Conservation (phyloP, 148 eudicot species). For the Bassia scoparia region DNA sequence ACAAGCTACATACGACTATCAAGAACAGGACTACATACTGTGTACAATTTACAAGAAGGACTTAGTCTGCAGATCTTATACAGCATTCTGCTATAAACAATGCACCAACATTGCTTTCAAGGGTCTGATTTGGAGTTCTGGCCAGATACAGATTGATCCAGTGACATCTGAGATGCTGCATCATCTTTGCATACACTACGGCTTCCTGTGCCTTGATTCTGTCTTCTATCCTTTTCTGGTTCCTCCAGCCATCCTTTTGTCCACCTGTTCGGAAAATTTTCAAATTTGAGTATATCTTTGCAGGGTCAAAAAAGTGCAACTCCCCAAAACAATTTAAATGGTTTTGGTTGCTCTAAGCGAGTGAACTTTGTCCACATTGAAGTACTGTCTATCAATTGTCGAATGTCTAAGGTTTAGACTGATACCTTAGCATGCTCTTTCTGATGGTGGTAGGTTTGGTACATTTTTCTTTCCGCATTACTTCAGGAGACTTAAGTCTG, state of each 20-base stretch:
- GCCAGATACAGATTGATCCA: slow-evolving; percentile 9
- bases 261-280: slow-evolving; percentile 25
- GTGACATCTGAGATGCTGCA: slow-evolving; percentile 17
- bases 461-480: slow-evolving; percentile 45
- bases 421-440: slow-evolving; percentile 43
- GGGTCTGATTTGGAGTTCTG: slow-evolving; percentile 25
- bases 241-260: slow-evolving; percentile 29
- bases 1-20: too few species aligned
- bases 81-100: slow-evolving; percentile 12
- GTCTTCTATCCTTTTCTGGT: slow-evolving; percentile 29
- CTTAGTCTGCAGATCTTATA: slow-evolving; percentile 11
- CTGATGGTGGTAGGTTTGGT: slow-evolving; percentile 32
- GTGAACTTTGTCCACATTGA: too few species aligned
- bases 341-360: neutral
- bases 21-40: neutral
- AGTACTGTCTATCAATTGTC: neutral
- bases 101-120: neutral
- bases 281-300: neutral
- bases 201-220: slow-evolving; percentile 32
- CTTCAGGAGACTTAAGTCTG: slow-evolving; percentile 34
- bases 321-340: neutral
- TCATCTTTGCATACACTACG: slow-evolving; percentile 21
- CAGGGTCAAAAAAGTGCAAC: neutral
- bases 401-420: neutral
- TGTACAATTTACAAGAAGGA: slow-evolving; percentile 9